A percentile compares a stretch with the other conserved stretches of the same genome.
Conservation (phyloP, 2,329 filamentous ascomycete genomes). For the Knufia fluminis region DNA sequence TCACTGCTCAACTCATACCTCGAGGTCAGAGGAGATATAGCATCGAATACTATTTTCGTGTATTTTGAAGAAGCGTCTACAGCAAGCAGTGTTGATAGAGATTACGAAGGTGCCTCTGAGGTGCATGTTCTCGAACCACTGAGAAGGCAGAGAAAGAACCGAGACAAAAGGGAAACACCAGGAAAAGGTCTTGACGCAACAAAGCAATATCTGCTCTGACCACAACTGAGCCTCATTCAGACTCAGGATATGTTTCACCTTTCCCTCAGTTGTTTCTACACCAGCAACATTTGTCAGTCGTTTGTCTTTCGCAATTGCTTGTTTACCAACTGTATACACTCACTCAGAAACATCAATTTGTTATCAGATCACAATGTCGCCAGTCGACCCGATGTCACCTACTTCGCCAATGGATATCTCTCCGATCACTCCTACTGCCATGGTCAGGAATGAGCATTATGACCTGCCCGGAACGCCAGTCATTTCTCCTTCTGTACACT, state of each 20-base stretch:
- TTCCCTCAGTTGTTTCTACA: not conserved
- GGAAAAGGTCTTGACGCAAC: not conserved
- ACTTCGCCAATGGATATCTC: constrained; percentile 5
- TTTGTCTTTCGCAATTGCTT: not conserved
- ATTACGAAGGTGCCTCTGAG: too few species aligned
- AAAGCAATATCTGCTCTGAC: constrained; percentile 1
- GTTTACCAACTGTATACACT: not conserved
- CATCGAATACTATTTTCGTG: too few species aligned
- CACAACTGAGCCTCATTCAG: not conserved
- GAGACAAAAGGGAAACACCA: not conserved
- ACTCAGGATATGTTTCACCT: constrained; percentile 1
- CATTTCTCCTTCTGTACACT: not conserved
- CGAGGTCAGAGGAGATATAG: too few species aligned
- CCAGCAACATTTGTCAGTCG: not conserved
- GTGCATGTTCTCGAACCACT: not conserved
- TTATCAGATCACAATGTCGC: not conserved
- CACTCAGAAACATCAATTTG: not conserved
- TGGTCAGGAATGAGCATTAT: not conserved
- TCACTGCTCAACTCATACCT: too few species aligned
- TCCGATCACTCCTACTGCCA: not conserved
- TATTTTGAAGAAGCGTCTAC: too few species aligned
- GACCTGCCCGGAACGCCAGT: not conserved
- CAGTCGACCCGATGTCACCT: constrained; percentile 5
- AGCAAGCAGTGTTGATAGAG: too few species aligned
- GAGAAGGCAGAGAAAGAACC: not conserved